Evolutionary conservation across 78 protist genomes (phyloP).

Genomic region (Speleostelium caveatum): DNA sequence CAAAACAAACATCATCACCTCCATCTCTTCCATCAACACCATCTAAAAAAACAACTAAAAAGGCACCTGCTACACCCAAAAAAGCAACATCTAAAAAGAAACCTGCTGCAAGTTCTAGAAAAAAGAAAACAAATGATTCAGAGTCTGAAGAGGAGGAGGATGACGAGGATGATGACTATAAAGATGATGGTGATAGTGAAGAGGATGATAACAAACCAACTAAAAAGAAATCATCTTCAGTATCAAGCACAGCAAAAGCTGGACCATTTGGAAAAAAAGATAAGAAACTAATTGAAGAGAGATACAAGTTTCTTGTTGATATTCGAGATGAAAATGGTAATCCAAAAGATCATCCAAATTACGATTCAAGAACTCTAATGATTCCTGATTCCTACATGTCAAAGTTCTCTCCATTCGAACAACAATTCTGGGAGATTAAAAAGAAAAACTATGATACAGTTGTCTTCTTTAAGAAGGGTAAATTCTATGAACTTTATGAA

Average conservation of each 20-base stretch:
- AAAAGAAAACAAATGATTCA: background rate
- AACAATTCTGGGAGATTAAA: conserved; percentile 96
- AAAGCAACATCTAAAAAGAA: background rate
- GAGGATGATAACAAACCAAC: background rate
- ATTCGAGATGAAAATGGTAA: conserved; percentile 65
- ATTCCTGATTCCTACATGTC: conserved; percentile 35
- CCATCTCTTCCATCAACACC: background rate
- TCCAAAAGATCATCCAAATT: conserved; percentile 62
- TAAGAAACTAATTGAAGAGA: conserved; percentile 23
- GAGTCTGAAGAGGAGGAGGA: background rate
- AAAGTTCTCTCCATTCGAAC: conserved; percentile 86
- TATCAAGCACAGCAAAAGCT: background rate
- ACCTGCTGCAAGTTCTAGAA: background rate
- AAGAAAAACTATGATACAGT: conserved; percentile 86
- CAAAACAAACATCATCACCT: background rate
- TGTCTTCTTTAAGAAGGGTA: conserved; percentile 93
- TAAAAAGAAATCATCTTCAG: conserved; percentile 1
- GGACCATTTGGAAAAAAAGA: conserved; percentile 9
- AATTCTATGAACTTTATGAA: conserved; percentile 96
- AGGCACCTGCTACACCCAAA: background rate
- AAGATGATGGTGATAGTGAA: background rate
- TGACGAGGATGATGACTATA: background rate
- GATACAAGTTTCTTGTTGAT: conserved; percentile 47
- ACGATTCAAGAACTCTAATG: conserved; percentile 83
- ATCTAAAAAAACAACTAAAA: background rate